phyloP scores from a whole-genome alignment of 129 eudicot genomes.

The Artemisia argyi region DNA sequence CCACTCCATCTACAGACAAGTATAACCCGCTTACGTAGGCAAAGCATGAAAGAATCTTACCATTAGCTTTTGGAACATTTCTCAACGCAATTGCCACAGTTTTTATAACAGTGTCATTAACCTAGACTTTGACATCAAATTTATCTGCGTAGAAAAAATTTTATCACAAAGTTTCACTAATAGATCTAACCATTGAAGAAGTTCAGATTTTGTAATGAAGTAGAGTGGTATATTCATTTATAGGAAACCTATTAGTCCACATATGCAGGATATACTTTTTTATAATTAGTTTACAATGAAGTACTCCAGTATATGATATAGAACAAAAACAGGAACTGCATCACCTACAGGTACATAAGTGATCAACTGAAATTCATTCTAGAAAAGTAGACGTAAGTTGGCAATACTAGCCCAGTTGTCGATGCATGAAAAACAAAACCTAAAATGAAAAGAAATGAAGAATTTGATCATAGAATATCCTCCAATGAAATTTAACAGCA shows the following conservation, averaged over 20 bases:
- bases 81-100: slow-evolving; percentile 86
- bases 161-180: no score
- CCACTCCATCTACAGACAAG: not conserved
- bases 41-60: slow-evolving; percentile 39
- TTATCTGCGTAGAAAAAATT: slow-evolving; percentile 49
- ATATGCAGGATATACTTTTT: no score
- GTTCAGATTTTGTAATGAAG: no score
- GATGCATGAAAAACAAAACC: slow-evolving; percentile 97
- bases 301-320: no score
- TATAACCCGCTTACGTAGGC: not conserved
- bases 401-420: slow-evolving; percentile 80
- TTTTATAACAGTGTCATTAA: slow-evolving; percentile 91
- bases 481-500: slow-evolving; percentile 11
- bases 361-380: slow-evolving; percentile 87
- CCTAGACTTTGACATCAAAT: slow-evolving; percentile 87
- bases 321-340: no score
- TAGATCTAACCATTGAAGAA: no score
- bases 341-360: slow-evolving; percentile 80
- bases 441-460: slow-evolving; percentile 40
- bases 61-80: slow-evolving; percentile 90
- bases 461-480: slow-evolving; percentile 19
- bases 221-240: no score
- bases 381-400: slow-evolving; percentile 95
- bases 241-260: no score
- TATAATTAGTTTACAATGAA: no score